Evolutionary conservation across 768 basidiomycete species (phyloP), one percentile per base, ranked within the genome.

Genomic region (Serendipita sp.): DNA sequence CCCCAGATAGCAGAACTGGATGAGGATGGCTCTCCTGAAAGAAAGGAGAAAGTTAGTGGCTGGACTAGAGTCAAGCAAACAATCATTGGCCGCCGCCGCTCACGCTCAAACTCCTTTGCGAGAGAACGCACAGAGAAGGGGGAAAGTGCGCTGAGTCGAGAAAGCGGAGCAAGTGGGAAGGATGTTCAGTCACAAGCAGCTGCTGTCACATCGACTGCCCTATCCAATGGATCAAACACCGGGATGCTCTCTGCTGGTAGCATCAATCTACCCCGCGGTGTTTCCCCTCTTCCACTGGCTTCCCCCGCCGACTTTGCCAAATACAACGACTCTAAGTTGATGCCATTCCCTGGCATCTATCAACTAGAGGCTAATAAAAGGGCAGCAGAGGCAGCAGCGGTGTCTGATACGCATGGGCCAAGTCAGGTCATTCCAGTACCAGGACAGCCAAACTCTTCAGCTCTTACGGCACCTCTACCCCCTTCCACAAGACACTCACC

Each of bases 281-380:
- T 81, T 10, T 91, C 89, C 5, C 87, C 89, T n/a, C 82, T 92
- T 44, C 91, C 91, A 45, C 81, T 84, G 16, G 81, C 84, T 10
- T 85, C 87, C 32, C 79, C 83, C 13, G 81, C 81, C 35, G 89
- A 91, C 74, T 74, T 85, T 72, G 78, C 79, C 34, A 89, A 80
- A 74, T 94, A 88, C 74, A 83, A 83, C 67, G 82, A 84, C 68
- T 76, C 82, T 34, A 97, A 97, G 72, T 78, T 96, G 41, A 88
- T 87, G 74, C 91, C 93, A 0, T 93, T 95, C 80, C 91, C 90
- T 30, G 91, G 90, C 44, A 85, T 92, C 73, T 81, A 85, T 70
- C 81, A 82, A 69, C 77, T 92, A 44, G 88, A 66, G 28, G 67
- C 68, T 41, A 68, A 66, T 38, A 41, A 44, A 38, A 60, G 65